Evolutionary conservation across 2,329 filamentous ascomycete genomes (phyloP), one percentile per base, ranked within the genome.

Genomic region (Aspergillus pseudonomiae): DNA sequence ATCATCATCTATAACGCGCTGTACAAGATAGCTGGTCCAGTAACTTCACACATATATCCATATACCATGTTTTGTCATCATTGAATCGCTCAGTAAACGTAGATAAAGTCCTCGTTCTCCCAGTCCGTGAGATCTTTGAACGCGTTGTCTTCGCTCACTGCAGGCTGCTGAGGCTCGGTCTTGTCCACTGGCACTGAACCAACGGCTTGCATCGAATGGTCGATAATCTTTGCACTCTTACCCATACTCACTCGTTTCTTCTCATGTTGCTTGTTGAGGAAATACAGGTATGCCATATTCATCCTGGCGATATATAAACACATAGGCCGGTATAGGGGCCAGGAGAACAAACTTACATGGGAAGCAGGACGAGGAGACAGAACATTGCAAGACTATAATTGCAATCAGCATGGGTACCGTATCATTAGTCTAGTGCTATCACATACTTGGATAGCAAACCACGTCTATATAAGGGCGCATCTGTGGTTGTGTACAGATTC

Each of bases 21-120:
- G 16, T 9, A 41, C 39, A 19, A 41, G 39, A 41, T 1, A 14
- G 7, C 19, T 41, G 39, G 39, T n/a, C 19, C 7, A n/a, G 9
- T n/a, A 41, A 41, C 46, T 50, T 19, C 6, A 30, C 12, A 9
- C 16, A 30, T 30, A 32, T 28, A 30, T 30, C 3, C 12, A 2
- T 14, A 9, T 52, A 52, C 28, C 48, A 6, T 1, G 4, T 2
- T 32, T 32, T 32, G 9, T 3, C 46, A 34, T 39, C 12, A 21
- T 9, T 14, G 5, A 11, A 9, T 11, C 11, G 2, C 24, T 66
- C 71, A 84, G 57, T 80, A 86, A 3, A 89, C 81, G 74, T 86
- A 89, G 7, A 89, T 80, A 69, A 89, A 89, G 64, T 89, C 86
- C 69, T 89, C 86, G 65, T 89, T 89, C 74, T 85, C 78, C 68